Evolutionary conservation across 108 stramenopile species (phyloP), one percentile per base, ranked within the genome.

Genomic region (Bacterosira constricta): DNA sequence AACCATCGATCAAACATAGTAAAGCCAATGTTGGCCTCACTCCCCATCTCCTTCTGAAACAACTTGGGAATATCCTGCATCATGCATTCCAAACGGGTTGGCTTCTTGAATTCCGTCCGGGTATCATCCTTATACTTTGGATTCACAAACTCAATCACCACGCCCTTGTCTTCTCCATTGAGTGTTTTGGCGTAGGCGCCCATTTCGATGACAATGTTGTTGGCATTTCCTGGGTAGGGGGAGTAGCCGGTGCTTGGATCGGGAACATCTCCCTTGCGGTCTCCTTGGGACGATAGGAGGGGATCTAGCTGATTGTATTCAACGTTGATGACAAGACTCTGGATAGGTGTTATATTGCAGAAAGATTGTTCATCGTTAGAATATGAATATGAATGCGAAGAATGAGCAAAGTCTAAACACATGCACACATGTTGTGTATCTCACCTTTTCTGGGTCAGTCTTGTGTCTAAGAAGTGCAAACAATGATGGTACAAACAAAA

Each of bases 221-320:
- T 99, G 62, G 94, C 94, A 75, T 99, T 99, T 46, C 98, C 98
- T 34, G 86, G 85, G 59, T 73, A 99, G n/a, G 97, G 97, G 21
- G 95, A 96, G 69, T 79, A 96, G 12, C 98, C 98, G 45, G 96
- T 90, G 10, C 52, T 69, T 25, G 84, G 83, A 70, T 99, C 96
- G 59, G 97, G 92, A 30, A 93, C 95, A 80, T 99, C 98, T 1
- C 98, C 97, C 58, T 90, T 83, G 20, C 80, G 85, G 68, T 75
- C 85, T 21, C 90, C 90, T 63, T 85, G 63, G 15, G 84, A 87
- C 4, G 96, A 91, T 10, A 99, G 86, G 26, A 99, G 79, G 39
- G 97, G 96, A 66, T 97, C 96, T 13, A 99, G 85, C 84, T 97
- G 97, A 70, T 98, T 99, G 91, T 97, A 96, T 75, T 99, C 98